A percentile compares a stretch with the other conserved stretches of the same genome.
phyloP scores from a whole-genome alignment of 225 moss, liverwort and hornwort genomes.

The Bryum argenteum region DNA sequence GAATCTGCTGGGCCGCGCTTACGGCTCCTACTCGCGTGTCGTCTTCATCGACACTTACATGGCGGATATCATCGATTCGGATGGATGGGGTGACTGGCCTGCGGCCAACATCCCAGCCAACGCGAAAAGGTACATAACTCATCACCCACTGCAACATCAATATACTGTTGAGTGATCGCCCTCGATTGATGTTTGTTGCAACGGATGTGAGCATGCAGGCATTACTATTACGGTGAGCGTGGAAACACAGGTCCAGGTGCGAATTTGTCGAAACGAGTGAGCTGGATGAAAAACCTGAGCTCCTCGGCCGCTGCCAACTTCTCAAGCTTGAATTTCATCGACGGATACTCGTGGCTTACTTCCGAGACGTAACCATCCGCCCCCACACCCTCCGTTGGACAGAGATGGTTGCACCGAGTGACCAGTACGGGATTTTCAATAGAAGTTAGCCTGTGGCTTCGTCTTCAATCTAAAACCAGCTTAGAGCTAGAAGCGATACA shows the following conservation, averaged over 20 bases:
- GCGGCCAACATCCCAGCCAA: neutral
- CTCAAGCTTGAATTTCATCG: conserved; percentile 43
- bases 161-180: too few species aligned
- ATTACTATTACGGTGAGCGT: conserved; percentile 58
- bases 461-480: too few species aligned
- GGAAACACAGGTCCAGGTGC: conserved; percentile 53
- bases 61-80: conserved; percentile 40
- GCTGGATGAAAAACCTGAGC: conserved; percentile 38
- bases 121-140: conserved; percentile 1
- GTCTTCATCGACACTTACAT: conserved; percentile 56
- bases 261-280: conserved; percentile 33
- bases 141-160: too few species aligned
- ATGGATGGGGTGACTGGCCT: conserved; percentile 58
- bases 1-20: conserved; percentile 52
- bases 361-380: conserved; percentile 28
- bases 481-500: too few species aligned
- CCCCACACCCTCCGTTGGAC: neutral
- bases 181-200: neutral
- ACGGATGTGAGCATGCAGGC: conserved; percentile 37
- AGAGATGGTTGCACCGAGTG: too few species aligned
- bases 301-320: conserved; percentile 34
- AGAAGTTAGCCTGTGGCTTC: too few species aligned
- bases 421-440: too few species aligned
- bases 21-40: conserved; percentile 54
- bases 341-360: conserved; percentile 48